phyloP scores from a whole-genome alignment of 2,329 filamentous ascomycete genomes.

The Phialophora verrucosa region DNA sequence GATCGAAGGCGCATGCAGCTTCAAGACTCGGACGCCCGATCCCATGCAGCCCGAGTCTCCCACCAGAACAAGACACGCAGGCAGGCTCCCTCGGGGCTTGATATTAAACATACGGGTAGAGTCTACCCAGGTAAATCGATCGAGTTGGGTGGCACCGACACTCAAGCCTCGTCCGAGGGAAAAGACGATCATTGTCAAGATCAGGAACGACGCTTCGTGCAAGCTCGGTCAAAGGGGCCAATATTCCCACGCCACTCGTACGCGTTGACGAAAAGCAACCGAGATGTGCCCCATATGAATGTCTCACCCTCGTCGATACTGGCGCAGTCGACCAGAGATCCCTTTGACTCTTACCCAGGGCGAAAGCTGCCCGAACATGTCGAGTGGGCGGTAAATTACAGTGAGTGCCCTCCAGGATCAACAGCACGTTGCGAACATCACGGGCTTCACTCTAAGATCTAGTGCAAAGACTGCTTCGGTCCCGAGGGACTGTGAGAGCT shows the following conservation, averaged over 20 bases:
- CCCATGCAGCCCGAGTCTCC: neutral
- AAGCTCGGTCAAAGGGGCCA: neutral
- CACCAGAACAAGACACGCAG: neutral
- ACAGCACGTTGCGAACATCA: neutral
- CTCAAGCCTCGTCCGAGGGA: neutral
- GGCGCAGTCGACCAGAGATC: neutral
- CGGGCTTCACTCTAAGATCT: neutral
- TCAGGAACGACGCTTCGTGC: neutral
- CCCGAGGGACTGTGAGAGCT: neutral
- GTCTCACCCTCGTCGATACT: neutral
- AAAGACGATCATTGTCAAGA: neutral
- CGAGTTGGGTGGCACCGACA: neutral
- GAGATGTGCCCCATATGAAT: neutral
- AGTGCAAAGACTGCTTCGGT: neutral
- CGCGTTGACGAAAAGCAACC: neutral
- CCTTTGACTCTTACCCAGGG: neutral
- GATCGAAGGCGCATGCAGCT: neutral
- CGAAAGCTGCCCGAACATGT: neutral
- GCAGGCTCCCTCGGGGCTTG: neutral
- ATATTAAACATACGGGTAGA: neutral
- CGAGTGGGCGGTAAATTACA: neutral
- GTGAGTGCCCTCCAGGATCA: neutral
- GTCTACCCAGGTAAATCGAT: neutral
- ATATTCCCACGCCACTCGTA: neutral
- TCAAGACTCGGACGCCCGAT: neutral